These are phyloP conservation scores for Fusarium brachygibbosum DNA, from an alignment of 2,329 filamentous ascomycete species.

Conservation along the genomic window DNA sequence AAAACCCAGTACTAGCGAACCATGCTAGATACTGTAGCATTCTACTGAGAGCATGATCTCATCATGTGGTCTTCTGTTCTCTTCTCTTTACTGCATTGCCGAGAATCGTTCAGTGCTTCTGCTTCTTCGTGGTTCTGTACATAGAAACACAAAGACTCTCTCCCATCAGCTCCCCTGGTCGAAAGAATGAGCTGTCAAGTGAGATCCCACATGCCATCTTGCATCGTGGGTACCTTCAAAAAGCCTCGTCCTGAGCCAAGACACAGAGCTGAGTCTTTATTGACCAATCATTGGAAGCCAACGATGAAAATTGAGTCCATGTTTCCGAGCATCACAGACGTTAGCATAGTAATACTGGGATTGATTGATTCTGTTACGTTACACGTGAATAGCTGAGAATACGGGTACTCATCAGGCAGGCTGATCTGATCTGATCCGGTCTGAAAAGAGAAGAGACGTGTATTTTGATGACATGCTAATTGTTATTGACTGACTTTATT, in stretches of 20 bases:
- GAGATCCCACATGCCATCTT: slow-evolving; percentile 32
- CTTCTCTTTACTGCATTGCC: slow-evolving; percentile 1
- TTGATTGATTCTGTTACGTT: not conserved
- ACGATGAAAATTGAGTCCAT: not conserved
- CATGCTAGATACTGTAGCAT: slow-evolving; percentile 13
- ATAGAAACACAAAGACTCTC: not conserved
- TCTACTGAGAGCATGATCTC: slow-evolving; percentile 21
- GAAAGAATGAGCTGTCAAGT: slow-evolving; percentile 4
- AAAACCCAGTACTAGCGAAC: slow-evolving; percentile 27
- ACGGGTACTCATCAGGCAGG: not conserved
- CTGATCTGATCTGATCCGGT: not conserved
- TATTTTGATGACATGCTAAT: not conserved
- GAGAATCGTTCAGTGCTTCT: not conserved
- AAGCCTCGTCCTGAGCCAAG: slow-evolving; percentile 11
- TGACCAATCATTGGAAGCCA: not conserved
- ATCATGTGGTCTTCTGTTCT: slow-evolving; percentile 7
- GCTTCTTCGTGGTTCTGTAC: not conserved
- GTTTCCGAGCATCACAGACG: not conserved
- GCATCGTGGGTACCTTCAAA: slow-evolving; percentile 31
- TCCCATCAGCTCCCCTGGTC: not conserved
- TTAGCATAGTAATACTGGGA: not conserved
- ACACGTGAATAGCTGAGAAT: not conserved
- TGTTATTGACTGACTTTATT: not conserved
- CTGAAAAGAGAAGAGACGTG: not conserved
- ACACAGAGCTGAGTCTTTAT: slow-evolving; percentile 11